Evolutionary conservation across 768 basidiomycete genomes (phyloP).

Genomic region (Grammothele lineata): DNA sequence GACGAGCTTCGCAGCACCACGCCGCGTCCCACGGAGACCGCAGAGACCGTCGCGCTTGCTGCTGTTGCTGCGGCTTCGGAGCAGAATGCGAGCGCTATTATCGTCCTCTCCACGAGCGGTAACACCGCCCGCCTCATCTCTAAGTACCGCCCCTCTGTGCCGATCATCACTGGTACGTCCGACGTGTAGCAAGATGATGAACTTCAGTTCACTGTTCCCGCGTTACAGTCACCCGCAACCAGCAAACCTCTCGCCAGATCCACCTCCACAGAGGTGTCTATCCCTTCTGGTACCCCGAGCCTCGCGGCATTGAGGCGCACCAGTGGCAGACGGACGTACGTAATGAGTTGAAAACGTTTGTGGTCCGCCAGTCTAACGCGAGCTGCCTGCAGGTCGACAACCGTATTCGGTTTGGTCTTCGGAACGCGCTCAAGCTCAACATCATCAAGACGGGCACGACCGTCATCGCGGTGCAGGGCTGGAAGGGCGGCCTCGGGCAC

Average conservation of each 20-base stretch:
- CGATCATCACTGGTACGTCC: slow-evolving; percentile 88
- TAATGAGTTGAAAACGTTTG: no score
- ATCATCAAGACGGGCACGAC: slow-evolving; percentile 87
- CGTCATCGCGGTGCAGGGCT: slow-evolving; percentile 96
- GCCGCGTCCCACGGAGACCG: slow-evolving; percentile 86
- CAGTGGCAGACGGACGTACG: slow-evolving; percentile 98
- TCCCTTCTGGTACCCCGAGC: slow-evolving; percentile 95
- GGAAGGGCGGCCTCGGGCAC: slow-evolving; percentile 97
- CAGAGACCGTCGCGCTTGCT: slow-evolving; percentile 94
- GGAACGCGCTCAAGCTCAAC: slow-evolving; percentile 75
- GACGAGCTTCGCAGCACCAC: slow-evolving; percentile 81
- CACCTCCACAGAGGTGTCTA: slow-evolving; percentile 97
- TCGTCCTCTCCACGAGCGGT: slow-evolving; percentile 95
- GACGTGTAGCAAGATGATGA: not conserved
- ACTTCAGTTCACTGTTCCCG: slow-evolving; percentile 1
- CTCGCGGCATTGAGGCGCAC: slow-evolving; percentile 79
- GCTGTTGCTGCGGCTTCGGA: slow-evolving; percentile 94
- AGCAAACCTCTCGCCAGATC: slow-evolving; percentile 93
- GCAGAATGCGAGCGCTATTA: slow-evolving; percentile 91
- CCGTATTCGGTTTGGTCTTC: slow-evolving; percentile 84
- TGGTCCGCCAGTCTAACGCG: not conserved
- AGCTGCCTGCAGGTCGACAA: slow-evolving; percentile 66
- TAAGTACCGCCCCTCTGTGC: slow-evolving; percentile 91
- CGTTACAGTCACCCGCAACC: slow-evolving; percentile 85
- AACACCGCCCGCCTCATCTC: slow-evolving; percentile 94